These are phyloP conservation scores for Vanrija pseudolonga DNA, from an alignment of 1,284 basidiomycete genomes.

Conservation along the genomic window DNA sequence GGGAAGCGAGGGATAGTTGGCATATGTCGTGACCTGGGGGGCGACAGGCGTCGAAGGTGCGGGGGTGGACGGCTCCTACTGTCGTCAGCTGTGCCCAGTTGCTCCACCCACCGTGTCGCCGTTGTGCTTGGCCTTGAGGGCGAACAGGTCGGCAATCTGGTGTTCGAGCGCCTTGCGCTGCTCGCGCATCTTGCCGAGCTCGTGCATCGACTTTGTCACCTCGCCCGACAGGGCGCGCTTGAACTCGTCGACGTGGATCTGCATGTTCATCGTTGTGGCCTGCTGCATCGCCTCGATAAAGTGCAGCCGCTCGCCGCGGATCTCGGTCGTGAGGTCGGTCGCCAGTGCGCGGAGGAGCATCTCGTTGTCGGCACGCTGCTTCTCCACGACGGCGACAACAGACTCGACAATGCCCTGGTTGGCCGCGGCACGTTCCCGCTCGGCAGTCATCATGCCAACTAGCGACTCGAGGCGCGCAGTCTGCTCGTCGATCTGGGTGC, in stretches of 20 bases:
- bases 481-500: constrained; percentile 27
- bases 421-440: constrained; percentile 28
- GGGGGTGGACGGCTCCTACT: not conserved
- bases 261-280: constrained; percentile 77
- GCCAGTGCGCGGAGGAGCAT: constrained; percentile 61
- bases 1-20: too few relatives aligned
- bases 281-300: constrained; percentile 89
- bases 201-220: constrained; percentile 62
- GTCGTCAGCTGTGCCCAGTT: not conserved
- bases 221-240: constrained; percentile 44
- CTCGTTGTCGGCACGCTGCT: constrained; percentile 67
- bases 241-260: constrained; percentile 68
- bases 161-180: constrained; percentile 69
- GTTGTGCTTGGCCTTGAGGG: constrained; percentile 40
- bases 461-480: constrained; percentile 39
- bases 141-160: constrained; percentile 47
- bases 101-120: not conserved
- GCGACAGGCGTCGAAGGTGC: not conserved
- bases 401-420: constrained; percentile 55
- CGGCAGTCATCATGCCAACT: constrained; percentile 39
- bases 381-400: constrained; percentile 60
- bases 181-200: constrained; percentile 66
- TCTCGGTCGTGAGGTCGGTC: constrained; percentile 72
- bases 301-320: constrained; percentile 72
- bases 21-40: too few relatives aligned